Evolutionary conservation across 2,329 filamentous ascomycete genomes (phyloP).

Genomic region (Trichoderma brevicompactum): DNA sequence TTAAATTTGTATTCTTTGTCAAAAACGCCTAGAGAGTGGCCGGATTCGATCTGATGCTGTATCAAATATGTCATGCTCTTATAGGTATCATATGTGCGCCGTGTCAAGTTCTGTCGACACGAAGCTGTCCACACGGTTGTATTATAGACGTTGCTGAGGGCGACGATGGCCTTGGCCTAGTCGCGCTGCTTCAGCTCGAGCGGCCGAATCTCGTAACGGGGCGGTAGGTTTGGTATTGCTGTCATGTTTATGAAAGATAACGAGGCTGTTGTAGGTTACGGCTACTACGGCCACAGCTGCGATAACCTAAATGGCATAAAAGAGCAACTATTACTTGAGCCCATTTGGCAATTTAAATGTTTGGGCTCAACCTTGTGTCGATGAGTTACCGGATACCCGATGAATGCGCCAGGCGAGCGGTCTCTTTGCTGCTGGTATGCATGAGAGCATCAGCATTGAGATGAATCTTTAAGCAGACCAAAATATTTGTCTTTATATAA

Average conservation of each 20-base stretch:
- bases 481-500: no score
- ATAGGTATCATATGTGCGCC: constrained; percentile 31
- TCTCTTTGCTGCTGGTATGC: no score
- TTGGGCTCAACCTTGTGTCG: no score
- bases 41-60: constrained; percentile 32
- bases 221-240: not conserved
- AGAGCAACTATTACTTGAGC: no score
- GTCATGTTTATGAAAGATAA: not conserved
- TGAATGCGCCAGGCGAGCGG: no score
- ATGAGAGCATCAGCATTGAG: no score
- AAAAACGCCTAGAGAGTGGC: constrained; percentile 35
- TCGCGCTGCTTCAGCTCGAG: constrained; percentile 34
- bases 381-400: no score
- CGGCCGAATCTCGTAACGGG: constrained; percentile 35
- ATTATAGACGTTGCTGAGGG: constrained; percentile 36
- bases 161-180: constrained; percentile 36
- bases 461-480: no score
- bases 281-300: no score
- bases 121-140: constrained; percentile 34
- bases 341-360: no score
- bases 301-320: no score
- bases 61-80: constrained; percentile 30
- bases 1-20: constrained; percentile 35
- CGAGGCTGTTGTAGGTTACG: no score
- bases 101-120: constrained; percentile 31